These are phyloP conservation scores for Kockiozyma suomiensis DNA, from an alignment of 805 yeast species.

Conservation along the genomic window DNA sequence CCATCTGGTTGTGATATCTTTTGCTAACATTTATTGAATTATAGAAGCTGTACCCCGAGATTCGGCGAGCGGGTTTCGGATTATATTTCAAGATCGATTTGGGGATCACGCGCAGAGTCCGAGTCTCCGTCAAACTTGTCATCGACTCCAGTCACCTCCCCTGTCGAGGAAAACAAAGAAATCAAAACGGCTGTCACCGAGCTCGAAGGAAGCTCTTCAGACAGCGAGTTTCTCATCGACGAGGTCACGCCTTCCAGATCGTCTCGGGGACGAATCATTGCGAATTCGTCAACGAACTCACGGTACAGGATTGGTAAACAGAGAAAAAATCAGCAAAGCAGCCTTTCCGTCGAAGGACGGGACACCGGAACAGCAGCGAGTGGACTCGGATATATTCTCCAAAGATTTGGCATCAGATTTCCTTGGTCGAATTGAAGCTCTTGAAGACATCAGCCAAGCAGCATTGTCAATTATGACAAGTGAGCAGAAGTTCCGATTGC, in stretches of 20 bases:
- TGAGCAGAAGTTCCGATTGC: constrained; percentile 4
- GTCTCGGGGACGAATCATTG: not conserved
- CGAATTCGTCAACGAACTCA: not conserved
- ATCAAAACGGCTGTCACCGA: not conserved
- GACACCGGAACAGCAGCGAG: not conserved
- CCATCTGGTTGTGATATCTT: not conserved
- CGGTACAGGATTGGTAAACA: not conserved
- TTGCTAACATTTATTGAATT: not conserved
- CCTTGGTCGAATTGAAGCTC: constrained; percentile 6
- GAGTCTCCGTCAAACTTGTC: not conserved
- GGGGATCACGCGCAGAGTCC: not conserved
- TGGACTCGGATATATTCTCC: not conserved
- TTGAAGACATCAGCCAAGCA: not conserved
- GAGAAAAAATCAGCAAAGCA: not conserved
- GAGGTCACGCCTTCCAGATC: not conserved
- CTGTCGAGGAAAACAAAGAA: not conserved
- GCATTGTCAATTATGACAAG: not conserved
- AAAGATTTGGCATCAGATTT: constrained; percentile 13
- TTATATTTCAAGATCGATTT: not conserved
- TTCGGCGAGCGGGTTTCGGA: not conserved
- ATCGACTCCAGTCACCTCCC: not conserved
- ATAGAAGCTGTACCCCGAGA: not conserved
- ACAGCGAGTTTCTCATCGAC: not conserved
- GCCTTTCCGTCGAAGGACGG: not conserved
- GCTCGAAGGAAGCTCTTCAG: not conserved